A percentile compares a stretch with the other conserved stretches of the same genome.
phyloP scores from a whole-genome alignment of 352 stramenopile genomes.

The Phytophthora sojae region DNA sequence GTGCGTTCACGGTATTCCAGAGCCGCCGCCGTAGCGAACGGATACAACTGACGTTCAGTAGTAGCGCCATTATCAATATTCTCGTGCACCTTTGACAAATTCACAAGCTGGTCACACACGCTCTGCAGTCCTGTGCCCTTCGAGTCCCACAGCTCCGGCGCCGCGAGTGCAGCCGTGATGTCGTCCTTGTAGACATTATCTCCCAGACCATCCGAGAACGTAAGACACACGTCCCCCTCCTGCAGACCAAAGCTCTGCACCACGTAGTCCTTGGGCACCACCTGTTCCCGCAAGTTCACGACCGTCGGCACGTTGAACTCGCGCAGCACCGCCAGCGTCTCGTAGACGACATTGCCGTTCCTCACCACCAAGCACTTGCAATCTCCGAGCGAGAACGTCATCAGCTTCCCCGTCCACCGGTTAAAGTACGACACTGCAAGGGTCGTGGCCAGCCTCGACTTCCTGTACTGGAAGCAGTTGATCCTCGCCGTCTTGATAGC shows the following conservation, averaged over 20 bases:
- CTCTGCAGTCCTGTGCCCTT: conserved; percentile 43
- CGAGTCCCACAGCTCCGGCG: conserved; percentile 32
- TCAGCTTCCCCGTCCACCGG: conserved; percentile 62
- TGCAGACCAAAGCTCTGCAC: conserved; percentile 73
- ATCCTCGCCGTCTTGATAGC: conserved; percentile 64
- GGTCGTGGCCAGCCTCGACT: conserved; percentile 73
- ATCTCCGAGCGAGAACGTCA: conserved; percentile 81
- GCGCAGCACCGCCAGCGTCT: conserved; percentile 69
- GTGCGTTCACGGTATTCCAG: conserved; percentile 69
- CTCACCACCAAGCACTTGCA: conserved; percentile 78
- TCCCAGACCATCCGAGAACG: conserved; percentile 79
- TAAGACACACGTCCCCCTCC: conserved; percentile 66
- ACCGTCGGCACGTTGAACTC: conserved; percentile 87
- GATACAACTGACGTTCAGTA: conserved; percentile 42
- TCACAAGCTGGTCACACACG: conserved; percentile 63
- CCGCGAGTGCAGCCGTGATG: conserved; percentile 39
- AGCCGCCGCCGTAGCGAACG: conserved; percentile 71
- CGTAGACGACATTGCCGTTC: conserved; percentile 58
- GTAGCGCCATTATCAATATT: conserved; percentile 7
- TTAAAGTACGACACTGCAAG: conserved; percentile 81
- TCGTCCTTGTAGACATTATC: conserved; percentile 89
- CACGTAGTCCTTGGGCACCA: conserved; percentile 65
- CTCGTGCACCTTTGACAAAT: conserved; percentile 49
- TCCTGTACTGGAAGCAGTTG: conserved; percentile 63
- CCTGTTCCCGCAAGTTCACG: conserved; percentile 64